phyloP scores from a whole-genome alignment of 495 filamentous ascomycete genomes.

The Trichoderma gamsii region DNA sequence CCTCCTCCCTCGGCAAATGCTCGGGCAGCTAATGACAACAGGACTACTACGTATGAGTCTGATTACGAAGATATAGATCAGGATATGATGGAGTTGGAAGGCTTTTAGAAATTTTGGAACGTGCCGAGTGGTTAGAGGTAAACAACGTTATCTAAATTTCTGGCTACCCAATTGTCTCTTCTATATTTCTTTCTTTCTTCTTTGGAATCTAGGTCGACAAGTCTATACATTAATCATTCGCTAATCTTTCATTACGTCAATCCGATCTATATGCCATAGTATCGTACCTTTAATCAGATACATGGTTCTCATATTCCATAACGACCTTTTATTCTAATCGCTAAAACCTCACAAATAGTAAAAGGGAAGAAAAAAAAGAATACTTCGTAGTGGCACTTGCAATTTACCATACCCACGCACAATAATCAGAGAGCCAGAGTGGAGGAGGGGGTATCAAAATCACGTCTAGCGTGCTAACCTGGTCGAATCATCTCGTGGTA shows the following conservation, averaged over 20 bases:
- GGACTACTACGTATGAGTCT: conserved; percentile 49
- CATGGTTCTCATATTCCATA: not conserved
- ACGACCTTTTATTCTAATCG: not conserved
- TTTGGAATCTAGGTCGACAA: not conserved
- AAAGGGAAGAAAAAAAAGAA: not conserved
- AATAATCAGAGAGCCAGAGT: not conserved
- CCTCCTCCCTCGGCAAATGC: conserved; percentile 24
- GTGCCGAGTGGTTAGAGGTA: not conserved
- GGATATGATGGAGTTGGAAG: conserved; percentile 59
- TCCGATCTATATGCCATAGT: not conserved
- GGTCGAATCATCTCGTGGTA: conserved; percentile 17
- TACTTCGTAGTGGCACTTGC: not conserved
- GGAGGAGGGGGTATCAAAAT: not conserved
- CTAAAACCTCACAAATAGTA: not conserved
- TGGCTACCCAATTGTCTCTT: not conserved
- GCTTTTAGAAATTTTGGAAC: not conserved
- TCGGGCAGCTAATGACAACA: conserved; percentile 14
- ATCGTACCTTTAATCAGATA: not conserved
- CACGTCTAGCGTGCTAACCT: not conserved
- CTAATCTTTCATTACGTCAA: not conserved
- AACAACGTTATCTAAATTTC: not conserved
- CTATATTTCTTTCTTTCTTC: not conserved
- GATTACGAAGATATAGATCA: conserved; percentile 54
- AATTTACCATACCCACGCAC: not conserved
- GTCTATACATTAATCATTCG: not conserved